Base-by-base conservation (phyloP, 2,329 filamentous ascomycete species). In the Aspergillus sergii region DNA sequence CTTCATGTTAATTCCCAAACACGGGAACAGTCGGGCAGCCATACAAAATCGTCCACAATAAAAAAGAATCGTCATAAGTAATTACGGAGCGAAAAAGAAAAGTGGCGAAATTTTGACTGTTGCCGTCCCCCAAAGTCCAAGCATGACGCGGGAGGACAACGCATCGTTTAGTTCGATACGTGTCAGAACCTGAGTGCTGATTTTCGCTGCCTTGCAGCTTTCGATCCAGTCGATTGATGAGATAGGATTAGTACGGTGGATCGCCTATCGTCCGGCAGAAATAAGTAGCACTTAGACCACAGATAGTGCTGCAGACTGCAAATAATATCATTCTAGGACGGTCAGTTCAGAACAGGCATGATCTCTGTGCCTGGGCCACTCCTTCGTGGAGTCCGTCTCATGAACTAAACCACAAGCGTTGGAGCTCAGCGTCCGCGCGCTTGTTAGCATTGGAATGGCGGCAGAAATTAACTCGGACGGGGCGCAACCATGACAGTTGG, bases 151-250 rank as follows among this genome's bases (percentile, higher is more conserved):
- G 58, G 57, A 60, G 62, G 66, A 68, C 69, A 68, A 65, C 68
- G 65, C 69, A 70, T 69, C 66, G 57, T 59, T 59, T 69, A 69
- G 66, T 46, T 64, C 53, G 63, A 70, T 71, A 71, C 69, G 69
- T 71, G 69, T 76, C 74, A 75, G 64, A 68, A 68, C 66, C 70
- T 69, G 69, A 72, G 68, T 68, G 71, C 66, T 66, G 67, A 69
- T 63, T 68, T 65, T 66, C 68, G 68, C 68, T 70, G 64, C 65
- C 69, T 67, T 70, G 68, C 69, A 74, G 67, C 65, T 68, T 66
- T 62, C 69, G 64, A 70, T 62, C 68, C 69, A 66, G 65, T 61
- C 60, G 59, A 65, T 56, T 43, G 62, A 65, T 62, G 50, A 56
- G 64, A 65, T 68, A 71, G 65, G 68, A 63, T 66, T 66, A 68